Conservation (phyloP, 78 protist genomes). For the Protostelium mycophagum region DNA sequence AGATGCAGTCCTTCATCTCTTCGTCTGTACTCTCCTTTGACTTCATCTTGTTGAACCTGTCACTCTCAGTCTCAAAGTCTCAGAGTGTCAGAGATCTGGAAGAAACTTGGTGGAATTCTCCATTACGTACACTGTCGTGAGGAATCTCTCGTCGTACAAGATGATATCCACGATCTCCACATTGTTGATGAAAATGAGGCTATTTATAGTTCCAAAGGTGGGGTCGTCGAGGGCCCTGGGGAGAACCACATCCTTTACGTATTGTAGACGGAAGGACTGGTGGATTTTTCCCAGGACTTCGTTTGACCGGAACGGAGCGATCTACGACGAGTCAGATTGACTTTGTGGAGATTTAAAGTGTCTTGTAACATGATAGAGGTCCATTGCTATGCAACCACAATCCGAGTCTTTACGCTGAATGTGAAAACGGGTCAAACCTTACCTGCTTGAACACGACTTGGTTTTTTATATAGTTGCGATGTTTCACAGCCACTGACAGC, state of each 20-base stretch:
- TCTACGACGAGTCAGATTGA: not conserved
- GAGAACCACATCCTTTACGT: conserved; percentile 79
- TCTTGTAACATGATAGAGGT: not conserved
- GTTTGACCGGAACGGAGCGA: conserved; percentile 36
- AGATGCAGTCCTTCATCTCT: conserved; percentile 36
- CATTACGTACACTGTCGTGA: conserved; percentile 31
- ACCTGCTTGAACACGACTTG: conserved; percentile 60
- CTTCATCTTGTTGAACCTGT: conserved; percentile 33
- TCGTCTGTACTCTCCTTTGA: conserved; percentile 8
- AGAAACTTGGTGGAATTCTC: not conserved
- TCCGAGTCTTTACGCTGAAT: no score
- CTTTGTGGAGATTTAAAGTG: not conserved
- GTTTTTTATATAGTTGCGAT: conserved; percentile 59
- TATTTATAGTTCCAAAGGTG: conserved; percentile 66
- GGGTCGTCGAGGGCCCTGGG: conserved; percentile 83
- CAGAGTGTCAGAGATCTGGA: not conserved
- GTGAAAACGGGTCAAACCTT: no score
- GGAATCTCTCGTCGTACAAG: conserved; percentile 32
- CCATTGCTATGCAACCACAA: not conserved
- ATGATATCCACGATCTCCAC: conserved; percentile 56
- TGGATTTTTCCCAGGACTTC: conserved; percentile 49
- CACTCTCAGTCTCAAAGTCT: not conserved
- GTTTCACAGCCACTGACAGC: conserved; percentile 36
- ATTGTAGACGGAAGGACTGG: conserved; percentile 77
- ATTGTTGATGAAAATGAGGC: conserved; percentile 69